These are phyloP conservation scores for Diaporthe velutina DNA, from an alignment of 2,329 filamentous ascomycete species.

Conservation along the genomic window DNA sequence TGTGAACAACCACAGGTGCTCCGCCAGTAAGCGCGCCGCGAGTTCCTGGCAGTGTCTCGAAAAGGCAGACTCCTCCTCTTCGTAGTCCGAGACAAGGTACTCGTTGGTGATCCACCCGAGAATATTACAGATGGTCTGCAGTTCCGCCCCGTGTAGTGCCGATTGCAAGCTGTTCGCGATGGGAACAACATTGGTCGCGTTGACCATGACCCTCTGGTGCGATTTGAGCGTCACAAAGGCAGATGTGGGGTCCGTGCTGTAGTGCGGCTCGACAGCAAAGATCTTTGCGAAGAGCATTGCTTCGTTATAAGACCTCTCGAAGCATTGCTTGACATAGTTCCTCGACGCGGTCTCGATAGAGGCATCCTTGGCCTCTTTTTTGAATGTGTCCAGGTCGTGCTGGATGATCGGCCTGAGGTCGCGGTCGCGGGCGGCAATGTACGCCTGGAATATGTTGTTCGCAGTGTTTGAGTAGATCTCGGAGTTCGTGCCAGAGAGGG, in stretches of 20 bases:
- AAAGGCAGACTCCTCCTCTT: conserved; percentile 68
- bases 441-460: conserved; percentile 67
- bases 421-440: conserved; percentile 65
- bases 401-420: conserved; percentile 66
- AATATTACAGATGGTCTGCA: conserved; percentile 66
- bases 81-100: conserved; percentile 67
- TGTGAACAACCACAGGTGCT: conserved; percentile 69
- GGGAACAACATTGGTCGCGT: conserved; percentile 66
- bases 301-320: conserved; percentile 70
- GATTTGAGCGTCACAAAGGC: conserved; percentile 64
- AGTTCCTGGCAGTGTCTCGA: conserved; percentile 67
- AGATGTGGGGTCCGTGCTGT: conserved; percentile 62
- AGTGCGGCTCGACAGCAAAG: conserved; percentile 68
- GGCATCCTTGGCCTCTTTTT: conserved; percentile 62
- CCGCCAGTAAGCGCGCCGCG: conserved; percentile 66
- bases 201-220: conserved; percentile 64
- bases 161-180: conserved; percentile 64
- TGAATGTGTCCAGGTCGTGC: conserved; percentile 67
- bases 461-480: conserved; percentile 68
- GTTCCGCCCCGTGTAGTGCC: conserved; percentile 59
- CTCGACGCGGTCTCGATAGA: conserved; percentile 68
- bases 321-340: conserved; percentile 71
- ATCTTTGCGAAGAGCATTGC: conserved; percentile 65
- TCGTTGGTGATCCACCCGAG: conserved; percentile 71
- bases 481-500: conserved; percentile 57